Conservation (phyloP, 768 basidiomycete species). For the Guyanaporus albipodus region DNA sequence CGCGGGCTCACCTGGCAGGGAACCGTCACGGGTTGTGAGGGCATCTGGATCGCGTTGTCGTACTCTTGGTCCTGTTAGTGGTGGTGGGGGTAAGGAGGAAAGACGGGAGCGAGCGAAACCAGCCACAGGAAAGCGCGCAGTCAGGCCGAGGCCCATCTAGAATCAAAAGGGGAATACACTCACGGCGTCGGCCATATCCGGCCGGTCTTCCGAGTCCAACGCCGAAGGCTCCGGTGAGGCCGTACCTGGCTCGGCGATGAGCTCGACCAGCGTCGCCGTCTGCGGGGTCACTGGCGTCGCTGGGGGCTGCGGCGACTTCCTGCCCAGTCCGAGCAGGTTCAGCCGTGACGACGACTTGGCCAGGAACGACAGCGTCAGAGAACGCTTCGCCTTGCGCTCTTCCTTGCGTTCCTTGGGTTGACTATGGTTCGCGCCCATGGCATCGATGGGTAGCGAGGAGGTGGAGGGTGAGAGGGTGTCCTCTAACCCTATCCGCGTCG, state of each 20-base stretch:
- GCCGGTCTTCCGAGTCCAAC: conserved; percentile 21
- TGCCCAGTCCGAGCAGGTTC: conserved; percentile 26
- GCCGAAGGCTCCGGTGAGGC: conserved; percentile 25
- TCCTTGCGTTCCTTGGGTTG: conserved; percentile 22
- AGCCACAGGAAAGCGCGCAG: conserved; percentile 13
- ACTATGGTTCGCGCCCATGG: conserved; percentile 29
- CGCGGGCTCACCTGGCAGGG: conserved; percentile 41
- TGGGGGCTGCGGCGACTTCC: conserved; percentile 29
- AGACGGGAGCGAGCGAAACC: conserved; percentile 6
- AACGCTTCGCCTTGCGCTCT: conserved; percentile 23
- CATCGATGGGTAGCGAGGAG: not conserved
- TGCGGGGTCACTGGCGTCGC: conserved; percentile 25
- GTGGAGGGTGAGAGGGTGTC: not conserved
- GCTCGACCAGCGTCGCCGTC: conserved; percentile 6
- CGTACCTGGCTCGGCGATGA: conserved; percentile 11
- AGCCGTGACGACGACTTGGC: conserved; percentile 29
- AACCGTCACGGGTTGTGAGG: conserved; percentile 35
- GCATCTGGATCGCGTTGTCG: conserved; percentile 22
- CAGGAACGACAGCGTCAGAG: conserved; percentile 22
- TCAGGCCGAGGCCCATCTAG: conserved; percentile 9
- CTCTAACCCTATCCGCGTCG: conserved; percentile 14
- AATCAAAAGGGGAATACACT: not conserved
- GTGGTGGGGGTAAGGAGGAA: conserved; percentile 1
- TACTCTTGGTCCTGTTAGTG: conserved; percentile 17
- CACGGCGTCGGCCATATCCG: conserved; percentile 24